Evolutionary conservation across 176 grass and related monocot genomes (phyloP).

Genomic region (Cymbopogon citratus): DNA sequence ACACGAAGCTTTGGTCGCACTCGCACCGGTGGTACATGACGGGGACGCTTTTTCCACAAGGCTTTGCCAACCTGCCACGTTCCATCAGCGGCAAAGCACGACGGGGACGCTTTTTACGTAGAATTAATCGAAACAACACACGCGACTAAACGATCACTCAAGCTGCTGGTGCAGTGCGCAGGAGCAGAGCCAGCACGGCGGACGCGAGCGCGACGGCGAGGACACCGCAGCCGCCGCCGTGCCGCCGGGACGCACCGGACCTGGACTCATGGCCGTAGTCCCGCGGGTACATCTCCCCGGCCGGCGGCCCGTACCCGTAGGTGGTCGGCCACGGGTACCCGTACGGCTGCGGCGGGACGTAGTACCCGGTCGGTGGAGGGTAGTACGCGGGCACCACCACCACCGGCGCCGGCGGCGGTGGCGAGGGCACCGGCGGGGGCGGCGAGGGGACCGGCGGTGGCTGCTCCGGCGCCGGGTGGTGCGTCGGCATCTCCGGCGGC

Average conservation of each 20-base stretch:
- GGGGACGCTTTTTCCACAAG: background rate
- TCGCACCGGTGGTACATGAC: background rate
- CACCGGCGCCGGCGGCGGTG: background rate
- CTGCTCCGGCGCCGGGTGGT: background rate
- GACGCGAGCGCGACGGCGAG: slow-evolving; percentile 3
- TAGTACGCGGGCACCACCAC: background rate
- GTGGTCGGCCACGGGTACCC: slow-evolving; percentile 21
- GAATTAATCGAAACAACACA: background rate
- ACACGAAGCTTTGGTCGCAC: background rate
- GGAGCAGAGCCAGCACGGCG: background rate
- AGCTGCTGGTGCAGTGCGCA: background rate
- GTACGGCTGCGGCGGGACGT: slow-evolving; percentile 25
- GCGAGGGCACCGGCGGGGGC: background rate
- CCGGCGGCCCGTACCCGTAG: slow-evolving; percentile 24
- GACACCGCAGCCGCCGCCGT: background rate
- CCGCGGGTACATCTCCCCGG: slow-evolving; percentile 34
- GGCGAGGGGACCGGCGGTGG: slow-evolving; percentile 4
- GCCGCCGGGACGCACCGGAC: slow-evolving; percentile 13
- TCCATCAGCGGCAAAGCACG: background rate
- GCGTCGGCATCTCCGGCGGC: slow-evolving; percentile 25
- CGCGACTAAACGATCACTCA: background rate
- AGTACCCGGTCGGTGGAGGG: slow-evolving; percentile 11
- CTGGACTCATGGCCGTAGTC: background rate
- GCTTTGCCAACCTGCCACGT: background rate
- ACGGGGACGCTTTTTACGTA: too few species aligned